Evolutionary conservation across 2,329 filamentous ascomycete genomes (phyloP), one percentile per base, ranked within the genome.

Genomic region (Botryotinia convoluta): DNA sequence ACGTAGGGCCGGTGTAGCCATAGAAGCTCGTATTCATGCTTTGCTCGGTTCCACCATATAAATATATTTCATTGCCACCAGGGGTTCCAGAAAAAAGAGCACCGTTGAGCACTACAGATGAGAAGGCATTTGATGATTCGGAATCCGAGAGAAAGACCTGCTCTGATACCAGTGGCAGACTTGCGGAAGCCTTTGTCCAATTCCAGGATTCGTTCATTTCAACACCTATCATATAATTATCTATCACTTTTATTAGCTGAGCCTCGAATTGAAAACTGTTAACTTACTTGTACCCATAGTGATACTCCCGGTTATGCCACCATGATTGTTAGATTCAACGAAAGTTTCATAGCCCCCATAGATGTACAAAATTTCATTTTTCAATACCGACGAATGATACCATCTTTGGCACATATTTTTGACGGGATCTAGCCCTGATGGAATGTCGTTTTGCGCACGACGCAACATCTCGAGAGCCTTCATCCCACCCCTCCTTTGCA

Each of bases 201-300:
- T 72, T 68, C 74, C 74, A 76, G 22, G 73, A 73, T 26, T 69
- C 42, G 37, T 63, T 70, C 73, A 76, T 70, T 7, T 51, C 60
- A 64, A 76, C 64, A 44, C 71, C 29, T 14, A 76, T 72, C 45
- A 76, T 61, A 35, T 73, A 69, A 45, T 75, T 72, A 32, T 75
- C 74, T 75, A 45, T 39, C 20, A 26, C 8, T 48, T 14, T 37
- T 8, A 26, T 73, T 42, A 73, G 72, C 68, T 71, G 29, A 14
- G 1, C 7, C 29, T 35, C 14, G 16, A 45, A 22, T 29, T 37
- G 6, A 22, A 37, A 7, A 4, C 7, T 37, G 22, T 14, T 35
- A 32, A 75, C 63, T 71, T 61, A 77, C 77, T 78, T 74, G 67
- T 69, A 29, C 72, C 74, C 20, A 75, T 72, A 42, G 60, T 71